These are phyloP conservation scores for Sporothrix brunneoviolacea DNA, from an alignment of 2,329 filamentous ascomycete genomes.

Conservation along the genomic window DNA sequence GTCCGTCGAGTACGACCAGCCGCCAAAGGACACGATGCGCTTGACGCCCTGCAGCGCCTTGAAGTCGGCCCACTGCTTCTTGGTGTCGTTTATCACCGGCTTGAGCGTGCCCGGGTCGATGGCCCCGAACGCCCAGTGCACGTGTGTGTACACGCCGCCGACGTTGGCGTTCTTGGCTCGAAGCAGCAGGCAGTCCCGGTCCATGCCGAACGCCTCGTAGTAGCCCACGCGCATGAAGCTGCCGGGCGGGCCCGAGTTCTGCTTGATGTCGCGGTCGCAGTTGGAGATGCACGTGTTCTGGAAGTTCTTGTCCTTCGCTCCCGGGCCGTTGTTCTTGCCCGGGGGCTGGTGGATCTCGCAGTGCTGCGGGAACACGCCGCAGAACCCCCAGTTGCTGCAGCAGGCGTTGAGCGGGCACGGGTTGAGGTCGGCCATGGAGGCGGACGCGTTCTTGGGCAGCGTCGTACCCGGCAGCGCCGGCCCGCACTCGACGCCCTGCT, in stretches of 20 bases:
- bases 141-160: too few species aligned
- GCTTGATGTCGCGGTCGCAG: constrained; percentile 31
- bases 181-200: constrained; percentile 25
- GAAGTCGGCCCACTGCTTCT: constrained; percentile 22
- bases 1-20: constrained; percentile 37
- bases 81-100: constrained; percentile 12
- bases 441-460: constrained; percentile 16
- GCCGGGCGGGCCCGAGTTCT: background rate
- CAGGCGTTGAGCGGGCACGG: constrained; percentile 26
- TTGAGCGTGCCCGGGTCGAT: constrained; percentile 21
- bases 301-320: constrained; percentile 26
- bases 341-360: too few species aligned
- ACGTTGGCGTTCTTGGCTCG: constrained; percentile 19
- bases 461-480: constrained; percentile 26
- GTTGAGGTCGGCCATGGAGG: constrained; percentile 21
- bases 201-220: constrained; percentile 28
- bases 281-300: constrained; percentile 34
- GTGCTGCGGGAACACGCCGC: constrained; percentile 37
- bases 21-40: constrained; percentile 37
- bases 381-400: constrained; percentile 36
- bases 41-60: constrained; percentile 26
- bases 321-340: background rate
- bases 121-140: constrained; percentile 28
- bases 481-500: constrained; percentile 23
- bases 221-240: constrained; percentile 26